These are phyloP conservation scores for Phytophthora fragariaefolia DNA, from an alignment of 352 stramenopile genomes.

Conservation along the genomic window DNA sequence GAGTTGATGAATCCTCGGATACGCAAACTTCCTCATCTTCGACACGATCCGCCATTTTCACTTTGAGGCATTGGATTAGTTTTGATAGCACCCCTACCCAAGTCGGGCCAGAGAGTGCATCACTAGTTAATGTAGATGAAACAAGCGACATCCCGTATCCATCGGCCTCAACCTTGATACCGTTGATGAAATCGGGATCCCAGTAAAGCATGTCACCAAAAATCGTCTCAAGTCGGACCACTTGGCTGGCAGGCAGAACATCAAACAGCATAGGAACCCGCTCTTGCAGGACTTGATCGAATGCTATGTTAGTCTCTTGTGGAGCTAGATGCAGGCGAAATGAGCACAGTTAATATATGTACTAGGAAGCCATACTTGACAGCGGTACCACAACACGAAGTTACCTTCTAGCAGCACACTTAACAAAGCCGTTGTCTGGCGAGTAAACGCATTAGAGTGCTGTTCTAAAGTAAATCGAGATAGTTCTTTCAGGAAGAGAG, in stretches of 20 bases:
- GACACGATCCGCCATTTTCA: constrained; percentile 32
- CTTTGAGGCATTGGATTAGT: constrained; percentile 57
- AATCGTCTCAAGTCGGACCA: constrained; percentile 47
- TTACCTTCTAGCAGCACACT: constrained; percentile 47
- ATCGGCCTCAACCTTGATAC: constrained; percentile 62
- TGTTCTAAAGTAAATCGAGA: constrained; percentile 34
- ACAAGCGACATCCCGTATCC: constrained; percentile 64
- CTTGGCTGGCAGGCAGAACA: constrained; percentile 27
- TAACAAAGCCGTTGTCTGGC: constrained; percentile 42
- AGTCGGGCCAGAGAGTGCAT: constrained; percentile 39
- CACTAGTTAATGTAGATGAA: constrained; percentile 32
- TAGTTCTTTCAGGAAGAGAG: constrained; percentile 49
- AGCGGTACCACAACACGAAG: not conserved
- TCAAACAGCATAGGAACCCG: constrained; percentile 61
- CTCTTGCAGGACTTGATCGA: constrained; percentile 49
- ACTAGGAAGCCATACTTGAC: too few relatives aligned
- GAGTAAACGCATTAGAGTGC: constrained; percentile 32
- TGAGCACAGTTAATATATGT: not conserved
- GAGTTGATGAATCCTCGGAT: not conserved
- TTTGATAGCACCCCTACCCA: constrained; percentile 67
- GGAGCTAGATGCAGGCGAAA: not conserved
- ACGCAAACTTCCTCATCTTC: not conserved
- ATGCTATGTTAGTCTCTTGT: constrained; percentile 33
- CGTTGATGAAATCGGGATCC: constrained; percentile 51
- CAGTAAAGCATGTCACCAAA: constrained; percentile 45